A percentile compares a stretch with the other conserved stretches of the same genome.
Evolutionary conservation across 495 filamentous ascomycete species (phyloP).

Genomic region (Penicillium alfredii): DNA sequence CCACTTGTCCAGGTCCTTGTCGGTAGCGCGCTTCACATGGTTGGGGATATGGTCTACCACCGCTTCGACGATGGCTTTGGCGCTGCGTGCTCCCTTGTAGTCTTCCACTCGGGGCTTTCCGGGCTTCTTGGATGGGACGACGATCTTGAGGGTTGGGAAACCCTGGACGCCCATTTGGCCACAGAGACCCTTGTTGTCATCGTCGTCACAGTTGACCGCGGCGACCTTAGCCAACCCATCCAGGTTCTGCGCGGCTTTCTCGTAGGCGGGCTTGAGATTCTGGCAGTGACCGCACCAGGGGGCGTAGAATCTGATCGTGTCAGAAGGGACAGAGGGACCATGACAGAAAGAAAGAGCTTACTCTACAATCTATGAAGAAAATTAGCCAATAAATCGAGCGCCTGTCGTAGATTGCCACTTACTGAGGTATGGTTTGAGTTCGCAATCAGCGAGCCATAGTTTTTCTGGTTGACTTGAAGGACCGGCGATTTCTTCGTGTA

Average conservation of each 20-base stretch:
- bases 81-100: conserved; percentile 76
- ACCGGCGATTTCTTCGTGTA: conserved; percentile 88
- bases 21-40: conserved; percentile 73
- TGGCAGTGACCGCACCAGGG: conserved; percentile 97
- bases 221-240: conserved; percentile 89
- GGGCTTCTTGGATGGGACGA: conserved; percentile 74
- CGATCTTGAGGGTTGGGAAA: conserved; percentile 94
- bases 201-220: conserved; percentile 93
- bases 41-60: conserved; percentile 86
- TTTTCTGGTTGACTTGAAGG: conserved; percentile 75
- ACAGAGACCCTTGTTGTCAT: conserved; percentile 86
- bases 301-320: conserved; percentile 74
- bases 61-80: conserved; percentile 81
- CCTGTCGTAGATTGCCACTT: no score
- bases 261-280: conserved; percentile 91
- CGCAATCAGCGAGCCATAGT: conserved; percentile 77
- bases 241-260: conserved; percentile 85
- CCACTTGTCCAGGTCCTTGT: conserved; percentile 75
- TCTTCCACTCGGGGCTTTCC: conserved; percentile 86
- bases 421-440: conserved; percentile 90
- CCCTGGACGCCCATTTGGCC: conserved; percentile 85
- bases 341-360: conserved; percentile 39
- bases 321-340: conserved; percentile 8
- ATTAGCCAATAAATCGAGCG: not conserved
- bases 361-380: conserved; percentile 54